Percentiles rank a stretch among this genome's conserved stretches.
Conservation (phyloP, 306 rosid species). For the Ochetophila trinervis region DNA sequence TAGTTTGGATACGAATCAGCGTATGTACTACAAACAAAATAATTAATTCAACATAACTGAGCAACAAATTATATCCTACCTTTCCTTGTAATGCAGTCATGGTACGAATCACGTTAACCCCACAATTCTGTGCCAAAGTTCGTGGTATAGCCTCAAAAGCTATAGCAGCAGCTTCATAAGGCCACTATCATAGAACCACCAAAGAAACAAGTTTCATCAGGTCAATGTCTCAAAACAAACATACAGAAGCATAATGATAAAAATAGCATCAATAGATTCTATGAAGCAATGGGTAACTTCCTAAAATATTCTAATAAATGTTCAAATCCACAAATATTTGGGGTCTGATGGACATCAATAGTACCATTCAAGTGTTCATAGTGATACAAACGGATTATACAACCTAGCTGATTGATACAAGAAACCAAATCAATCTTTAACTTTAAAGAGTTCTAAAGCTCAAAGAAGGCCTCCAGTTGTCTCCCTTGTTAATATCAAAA, state of each 20-base stretch:
- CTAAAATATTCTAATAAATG: not conserved
- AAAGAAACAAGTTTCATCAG: not conserved
- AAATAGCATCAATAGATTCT: conserved; percentile 7
- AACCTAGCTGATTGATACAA: not conserved
- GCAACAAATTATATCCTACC: conserved; percentile 35
- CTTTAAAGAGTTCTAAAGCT: not conserved
- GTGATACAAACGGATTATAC: too few relatives aligned
- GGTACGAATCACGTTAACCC: conserved; percentile 89
- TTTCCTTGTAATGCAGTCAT: conserved; percentile 98
- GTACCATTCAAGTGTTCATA: not conserved
- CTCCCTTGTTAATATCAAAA: not conserved
- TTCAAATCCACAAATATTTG: not conserved
- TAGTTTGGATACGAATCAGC: conserved; percentile 17
- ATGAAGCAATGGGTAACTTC: conserved; percentile 6
- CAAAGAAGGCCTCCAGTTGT: not conserved
- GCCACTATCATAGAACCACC: conserved; percentile 66
- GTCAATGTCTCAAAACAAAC: not conserved
- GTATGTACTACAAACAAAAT: not conserved
- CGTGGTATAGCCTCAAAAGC: conserved; percentile 99
- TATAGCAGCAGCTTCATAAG: conserved; percentile 97
- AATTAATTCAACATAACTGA: not conserved
- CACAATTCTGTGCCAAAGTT: conserved; percentile 96
- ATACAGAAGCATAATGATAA: conserved; percentile 2
- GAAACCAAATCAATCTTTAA: not conserved
- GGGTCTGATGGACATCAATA: not conserved